Evolutionary conservation across 2,329 filamentous ascomycete genomes (phyloP), one percentile per base, ranked within the genome.

Genomic region (Colletotrichum australisinense): DNA sequence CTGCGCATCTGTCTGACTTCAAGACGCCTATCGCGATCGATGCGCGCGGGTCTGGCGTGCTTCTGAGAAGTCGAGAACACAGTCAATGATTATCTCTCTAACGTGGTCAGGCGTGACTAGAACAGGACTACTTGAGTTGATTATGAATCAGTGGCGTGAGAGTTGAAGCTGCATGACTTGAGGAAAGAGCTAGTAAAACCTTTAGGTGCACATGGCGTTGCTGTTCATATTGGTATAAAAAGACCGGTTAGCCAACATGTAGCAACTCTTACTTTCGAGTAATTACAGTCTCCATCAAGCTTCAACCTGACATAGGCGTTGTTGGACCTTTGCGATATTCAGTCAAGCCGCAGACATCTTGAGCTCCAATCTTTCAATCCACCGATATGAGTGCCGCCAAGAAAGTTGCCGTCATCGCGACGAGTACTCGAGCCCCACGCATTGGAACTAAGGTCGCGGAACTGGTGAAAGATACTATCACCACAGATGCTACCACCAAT

Each of bases 331-430:
- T 55, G n/a, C 52, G 1, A 24, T 26, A 11, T 4, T 14, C 16
- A 5, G 16, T 30, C 7, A 22, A 42, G 3, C 2, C n/a, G 19
- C 3, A 14, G 19, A 28, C 16, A 5, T 4, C 28, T 0, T 16
- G 2, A 19, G n/a, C 28, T 9, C 6, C 6, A 4, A 38, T 5
- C 22, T 9, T 24, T n/a, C 3, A 28, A n/a, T 8, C 12, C 12
- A 5, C 19, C 52, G 28, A 16, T 0, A 72, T 69, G 70, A 64
- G 30, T 22, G 22, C 24, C 5, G 7, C 12, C 6, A 73, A 74
- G 52, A 76, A 49, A 19, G 77, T 85, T 46, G 84, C 83, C 63
- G 62, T 85, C 75, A 80, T 85, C 58, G 81, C 79, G 49, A 79
- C 79, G 76, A 83, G 81, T 76, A 80, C 81, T 35, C 82, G 82